Evolutionary conservation across 176 grass and related monocot genomes (phyloP), one percentile per base, ranked within the genome.

Genomic region (Aegilops umbellulata): DNA sequence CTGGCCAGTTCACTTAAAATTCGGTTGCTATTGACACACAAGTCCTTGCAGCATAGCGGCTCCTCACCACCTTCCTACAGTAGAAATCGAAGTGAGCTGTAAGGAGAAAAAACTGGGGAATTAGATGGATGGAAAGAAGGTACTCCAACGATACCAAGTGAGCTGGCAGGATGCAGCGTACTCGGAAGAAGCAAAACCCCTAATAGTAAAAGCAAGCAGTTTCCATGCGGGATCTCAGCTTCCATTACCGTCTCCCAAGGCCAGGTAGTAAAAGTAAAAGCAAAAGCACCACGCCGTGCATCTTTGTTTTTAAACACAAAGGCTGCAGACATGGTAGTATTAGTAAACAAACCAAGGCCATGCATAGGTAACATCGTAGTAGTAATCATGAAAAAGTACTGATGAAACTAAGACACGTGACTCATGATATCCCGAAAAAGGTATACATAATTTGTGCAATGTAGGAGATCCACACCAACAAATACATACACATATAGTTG

Each of bases 131-230:
- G 22, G 27, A 70, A 79, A 70, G 24, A 69, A 75, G 20, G 27
- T 32, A 74, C 69, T 57, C 67, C 13, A 68, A 80, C 41, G 65
- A 30, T 51, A 72, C 13, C 4, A 36, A 20, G 76, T 12, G 32
- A 75, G 46, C 15, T 42, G 65, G 12, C 36, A 47, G 66, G 41
- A 65, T 78, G 24, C 24, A 84, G 11, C 80, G 23, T 87, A 35
- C 85, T 91, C 5, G 85, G 81, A 62, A 67, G 76, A 76, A 74
- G 36, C 85, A 80, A 91, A 80, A 60, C 29, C 31, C 6, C 17
- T 27, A 87, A 69, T 91, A 87, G 76, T 80, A 68, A 87, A 91
- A 87, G 89, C 85, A 87, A 91, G 85, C 81, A 91, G 51, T 91
- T 80, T 80, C 85, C 81, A 91, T 87, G 85, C 49, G 36, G 87